These are phyloP conservation scores for Alternaria consortialis DNA, from an alignment of 2,329 filamentous ascomycete genomes.

Conservation along the genomic window DNA sequence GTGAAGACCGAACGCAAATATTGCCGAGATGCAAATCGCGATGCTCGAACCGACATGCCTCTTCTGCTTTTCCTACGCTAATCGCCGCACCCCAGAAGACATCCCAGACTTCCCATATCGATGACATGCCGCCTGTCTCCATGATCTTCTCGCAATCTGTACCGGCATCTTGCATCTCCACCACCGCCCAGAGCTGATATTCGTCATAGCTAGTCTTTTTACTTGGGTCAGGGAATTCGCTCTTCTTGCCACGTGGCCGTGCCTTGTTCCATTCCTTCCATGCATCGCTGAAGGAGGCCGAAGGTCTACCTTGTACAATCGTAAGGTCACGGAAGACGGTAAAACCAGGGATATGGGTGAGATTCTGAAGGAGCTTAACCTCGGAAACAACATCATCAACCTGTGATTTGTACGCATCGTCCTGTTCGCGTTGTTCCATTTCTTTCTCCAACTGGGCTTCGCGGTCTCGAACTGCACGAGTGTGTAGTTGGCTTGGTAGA, in stretches of 20 bases:
- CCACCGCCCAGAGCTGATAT: conserved; percentile 68
- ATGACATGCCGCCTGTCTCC: conserved; percentile 45
- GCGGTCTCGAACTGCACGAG: conserved; percentile 57
- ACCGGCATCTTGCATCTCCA: conserved; percentile 73
- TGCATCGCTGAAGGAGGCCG: conserved; percentile 58
- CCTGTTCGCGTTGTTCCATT: conserved; percentile 47
- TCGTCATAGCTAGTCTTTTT: conserved; percentile 63
- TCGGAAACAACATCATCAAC: conserved; percentile 58
- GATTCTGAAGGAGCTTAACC: conserved; percentile 63
- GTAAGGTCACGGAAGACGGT: conserved; percentile 68
- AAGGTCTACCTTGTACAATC: conserved; percentile 66
- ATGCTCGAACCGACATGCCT: conserved; percentile 69
- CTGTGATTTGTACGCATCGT: conserved; percentile 53
- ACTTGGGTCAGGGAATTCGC: conserved; percentile 65
- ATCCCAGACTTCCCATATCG: conserved; percentile 64
- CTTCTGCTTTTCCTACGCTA: conserved; percentile 68
- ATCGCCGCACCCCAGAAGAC: conserved; percentile 73
- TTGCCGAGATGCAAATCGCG: conserved; percentile 74
- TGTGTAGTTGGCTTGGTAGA: conserved; percentile 45
- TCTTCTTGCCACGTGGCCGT: conserved; percentile 55
- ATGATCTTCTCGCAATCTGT: conserved; percentile 60
- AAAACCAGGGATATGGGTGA: conserved; percentile 69
- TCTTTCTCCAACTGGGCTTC: conserved; percentile 51
- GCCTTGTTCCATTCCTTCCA: conserved; percentile 57
- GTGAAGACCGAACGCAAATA: conserved; percentile 62